Conservation (phyloP, 2,329 filamentous ascomycete genomes). For the Leptographium wingfieldii region DNA sequence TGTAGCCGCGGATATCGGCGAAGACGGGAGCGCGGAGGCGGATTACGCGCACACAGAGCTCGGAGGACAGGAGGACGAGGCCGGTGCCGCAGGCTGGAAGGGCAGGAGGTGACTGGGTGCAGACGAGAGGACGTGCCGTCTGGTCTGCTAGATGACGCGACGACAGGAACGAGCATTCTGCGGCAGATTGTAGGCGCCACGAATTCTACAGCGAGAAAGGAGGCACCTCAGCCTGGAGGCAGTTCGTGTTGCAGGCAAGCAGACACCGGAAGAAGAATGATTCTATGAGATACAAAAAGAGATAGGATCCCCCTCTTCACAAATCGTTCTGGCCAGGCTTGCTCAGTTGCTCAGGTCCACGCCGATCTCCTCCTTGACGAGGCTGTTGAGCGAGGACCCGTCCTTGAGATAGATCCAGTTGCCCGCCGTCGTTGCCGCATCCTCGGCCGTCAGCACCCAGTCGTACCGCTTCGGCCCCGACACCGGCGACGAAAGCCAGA, state of each 20-base stretch:
- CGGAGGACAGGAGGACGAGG: neutral
- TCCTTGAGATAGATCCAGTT: constrained; percentile 86
- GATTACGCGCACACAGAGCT: neutral
- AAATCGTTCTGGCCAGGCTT: neutral
- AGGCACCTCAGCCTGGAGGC: neutral
- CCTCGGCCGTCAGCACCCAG: constrained; percentile 43
- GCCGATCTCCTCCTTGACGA: constrained; percentile 66
- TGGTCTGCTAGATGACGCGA: too few relatives aligned
- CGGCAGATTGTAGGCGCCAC: too few relatives aligned
- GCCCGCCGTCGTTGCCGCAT: constrained; percentile 54
- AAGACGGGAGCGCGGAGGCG: neutral
- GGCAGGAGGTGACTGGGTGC: neutral
- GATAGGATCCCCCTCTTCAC: too few relatives aligned
- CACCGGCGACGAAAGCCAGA: constrained; percentile 88
- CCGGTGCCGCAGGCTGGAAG: neutral
- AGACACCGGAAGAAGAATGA: too few relatives aligned
- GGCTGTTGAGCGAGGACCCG: constrained; percentile 57
- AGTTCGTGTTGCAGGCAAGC: too few relatives aligned
- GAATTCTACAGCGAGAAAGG: too few relatives aligned
- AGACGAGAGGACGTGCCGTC: neutral
- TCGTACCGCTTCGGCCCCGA: constrained; percentile 92
- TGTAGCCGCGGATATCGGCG: neutral
- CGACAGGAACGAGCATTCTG: too few relatives aligned
- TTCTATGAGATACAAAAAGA: too few relatives aligned
- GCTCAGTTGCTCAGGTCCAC: constrained; percentile 41